Conservation (phyloP, 345 rosid species). For the Populus ilicifolia region DNA sequence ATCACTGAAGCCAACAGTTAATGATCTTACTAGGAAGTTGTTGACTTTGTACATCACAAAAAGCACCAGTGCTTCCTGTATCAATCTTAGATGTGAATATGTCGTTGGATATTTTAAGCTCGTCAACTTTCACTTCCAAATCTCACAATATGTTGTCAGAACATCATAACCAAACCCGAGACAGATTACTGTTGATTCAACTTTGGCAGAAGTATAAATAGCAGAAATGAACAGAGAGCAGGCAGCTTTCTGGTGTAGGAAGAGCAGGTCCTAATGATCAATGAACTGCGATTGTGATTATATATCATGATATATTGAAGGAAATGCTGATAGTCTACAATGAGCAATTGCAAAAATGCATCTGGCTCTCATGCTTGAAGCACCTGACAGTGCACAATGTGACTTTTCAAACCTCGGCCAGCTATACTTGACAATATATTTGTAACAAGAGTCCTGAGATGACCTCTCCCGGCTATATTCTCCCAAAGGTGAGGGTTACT, state of each 20-base stretch:
- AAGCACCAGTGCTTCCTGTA: background rate
- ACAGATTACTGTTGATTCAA: slow-evolving; percentile 15
- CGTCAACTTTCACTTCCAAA: slow-evolving; percentile 1
- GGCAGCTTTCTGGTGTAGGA: slow-evolving; percentile 18
- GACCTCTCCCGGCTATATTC: slow-evolving; percentile 75
- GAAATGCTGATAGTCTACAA: slow-evolving; percentile 12
- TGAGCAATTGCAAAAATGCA: slow-evolving; percentile 16
- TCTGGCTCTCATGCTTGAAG: slow-evolving; percentile 72
- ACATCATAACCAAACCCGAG: background rate
- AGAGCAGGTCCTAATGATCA: slow-evolving; percentile 16
- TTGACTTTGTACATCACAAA: background rate
- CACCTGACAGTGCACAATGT: slow-evolving; percentile 91
- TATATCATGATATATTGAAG: slow-evolving; percentile 6
- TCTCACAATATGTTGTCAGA: background rate
- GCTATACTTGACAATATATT: slow-evolving; percentile 88
- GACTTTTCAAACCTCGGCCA: slow-evolving; percentile 84
- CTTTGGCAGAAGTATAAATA: slow-evolving; percentile 19
- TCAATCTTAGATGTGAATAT: background rate
- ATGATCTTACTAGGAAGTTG: slow-evolving; percentile 8
- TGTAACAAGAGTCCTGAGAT: slow-evolving; percentile 67
- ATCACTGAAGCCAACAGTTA: slow-evolving; percentile 15
- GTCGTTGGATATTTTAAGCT: background rate
- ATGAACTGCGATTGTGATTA: slow-evolving; percentile 8
- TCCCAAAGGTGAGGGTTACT: slow-evolving; percentile 81
- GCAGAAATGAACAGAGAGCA: background rate